Conservation (phyloP, 2,329 filamentous ascomycete genomes). For the Blastomyces parvus region DNA sequence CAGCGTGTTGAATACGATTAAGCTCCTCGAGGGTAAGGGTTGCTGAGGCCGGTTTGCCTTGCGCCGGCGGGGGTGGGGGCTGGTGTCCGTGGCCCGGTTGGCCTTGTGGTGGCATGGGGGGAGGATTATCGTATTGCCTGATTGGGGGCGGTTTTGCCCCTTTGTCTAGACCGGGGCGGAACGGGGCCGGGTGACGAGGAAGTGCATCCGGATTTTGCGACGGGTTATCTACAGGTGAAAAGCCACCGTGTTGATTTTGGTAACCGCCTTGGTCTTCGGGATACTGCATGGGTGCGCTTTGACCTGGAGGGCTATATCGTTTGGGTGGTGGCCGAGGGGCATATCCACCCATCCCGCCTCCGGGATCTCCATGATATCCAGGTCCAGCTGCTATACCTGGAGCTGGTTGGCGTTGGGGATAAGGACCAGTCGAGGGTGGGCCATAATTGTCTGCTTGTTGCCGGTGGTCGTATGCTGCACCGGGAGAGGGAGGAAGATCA, state of each 20-base stretch:
- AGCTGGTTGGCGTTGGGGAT: slow-evolving; percentile 10
- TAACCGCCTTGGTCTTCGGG: slow-evolving; percentile 9
- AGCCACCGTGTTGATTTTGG: slow-evolving; percentile 16
- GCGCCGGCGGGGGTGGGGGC: slow-evolving; percentile 2
- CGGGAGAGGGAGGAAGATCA: slow-evolving; percentile 49
- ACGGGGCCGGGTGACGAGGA: slow-evolving; percentile 47
- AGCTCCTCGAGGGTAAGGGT: slow-evolving; percentile 64
- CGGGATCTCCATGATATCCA: slow-evolving; percentile 12
- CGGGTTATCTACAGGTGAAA: slow-evolving; percentile 10
- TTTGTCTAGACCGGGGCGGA: slow-evolving; percentile 43
- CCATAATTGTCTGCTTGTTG: slow-evolving; percentile 18
- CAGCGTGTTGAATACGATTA: slow-evolving; percentile 59
- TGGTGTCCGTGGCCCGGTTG: slow-evolving; percentile 12
- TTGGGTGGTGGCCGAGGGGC: slow-evolving; percentile 6
- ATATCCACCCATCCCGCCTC: slow-evolving; percentile 19
- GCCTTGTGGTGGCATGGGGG: slow-evolving; percentile 31
- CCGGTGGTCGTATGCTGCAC: slow-evolving; percentile 10
- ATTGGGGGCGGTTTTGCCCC: slow-evolving; percentile 42
- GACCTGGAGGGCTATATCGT: slow-evolving; percentile 15
- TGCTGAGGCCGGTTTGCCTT: background rate
- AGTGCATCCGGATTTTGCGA: slow-evolving; percentile 46
- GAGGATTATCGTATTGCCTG: slow-evolving; percentile 42
- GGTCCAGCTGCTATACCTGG: slow-evolving; percentile 14
- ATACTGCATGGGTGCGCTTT: slow-evolving; percentile 14
- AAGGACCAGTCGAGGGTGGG: slow-evolving; percentile 10